Conservation (phyloP, 2,329 filamentous ascomycete species). For the Podosphaera xanthii region DNA sequence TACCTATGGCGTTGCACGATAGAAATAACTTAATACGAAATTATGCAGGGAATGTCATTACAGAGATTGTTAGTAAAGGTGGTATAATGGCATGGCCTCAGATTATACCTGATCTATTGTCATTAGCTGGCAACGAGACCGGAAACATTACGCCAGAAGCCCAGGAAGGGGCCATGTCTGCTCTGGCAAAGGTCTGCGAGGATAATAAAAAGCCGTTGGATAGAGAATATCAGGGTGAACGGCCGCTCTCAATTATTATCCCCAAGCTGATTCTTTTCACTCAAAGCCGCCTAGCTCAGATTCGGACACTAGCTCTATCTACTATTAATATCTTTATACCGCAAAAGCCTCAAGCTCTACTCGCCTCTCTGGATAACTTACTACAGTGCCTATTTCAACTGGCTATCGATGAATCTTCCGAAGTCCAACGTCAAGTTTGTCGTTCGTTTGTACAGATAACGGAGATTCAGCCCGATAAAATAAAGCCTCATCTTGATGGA, state of each 20-base stretch:
- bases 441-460: conserved; percentile 81
- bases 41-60: conserved; percentile 81
- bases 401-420: conserved; percentile 50
- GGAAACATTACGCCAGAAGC: conserved; percentile 46
- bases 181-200: conserved; percentile 87
- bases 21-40: conserved; percentile 61
- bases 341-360: conserved; percentile 59
- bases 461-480: conserved; percentile 72
- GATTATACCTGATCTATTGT: conserved; percentile 60
- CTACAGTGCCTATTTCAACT: conserved; percentile 66
- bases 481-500: conserved; percentile 66
- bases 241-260: conserved; percentile 69
- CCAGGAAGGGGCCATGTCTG: conserved; percentile 85
- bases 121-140: conserved; percentile 49
- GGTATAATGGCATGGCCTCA: conserved; percentile 83
- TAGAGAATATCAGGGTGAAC: conserved; percentile 68
- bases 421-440: conserved; percentile 83
- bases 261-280: conserved; percentile 81
- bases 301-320: conserved; percentile 57
- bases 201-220: conserved; percentile 77
- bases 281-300: conserved; percentile 48
- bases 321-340: conserved; percentile 85
- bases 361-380: conserved; percentile 59
- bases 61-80: conserved; percentile 66
- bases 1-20: conserved; percentile 64